Base-by-base conservation (phyloP, 257 asterid species). In the Ilex aquifolium region DNA sequence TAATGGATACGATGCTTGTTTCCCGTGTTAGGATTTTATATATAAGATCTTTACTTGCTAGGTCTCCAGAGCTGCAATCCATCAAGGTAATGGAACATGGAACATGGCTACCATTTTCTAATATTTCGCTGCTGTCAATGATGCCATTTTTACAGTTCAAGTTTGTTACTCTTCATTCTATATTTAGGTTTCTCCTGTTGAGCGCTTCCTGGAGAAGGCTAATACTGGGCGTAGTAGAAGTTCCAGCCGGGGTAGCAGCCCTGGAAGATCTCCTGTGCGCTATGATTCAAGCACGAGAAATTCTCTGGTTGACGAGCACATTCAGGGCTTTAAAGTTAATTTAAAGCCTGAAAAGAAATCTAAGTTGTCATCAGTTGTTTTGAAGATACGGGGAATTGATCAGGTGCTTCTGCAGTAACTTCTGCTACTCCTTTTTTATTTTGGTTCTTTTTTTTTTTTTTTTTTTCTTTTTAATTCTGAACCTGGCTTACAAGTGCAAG, bases 1-100 rank as follows among this genome's bases (percentile, higher is more conserved):
- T 93, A 72, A 90, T 93, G 99, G 99, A 93, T 67, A 93, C 97
- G 70, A 93, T 93, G 97, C 95, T 93, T 68, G 91, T 93, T 77
- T 93, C 99, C 63, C 96, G 99, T 74, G 99, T 93, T 76, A 76
- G 99, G 86, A 93, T 93, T 77, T 88, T 93, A 69, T 93, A 93
- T 66, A 93, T 93, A 69, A 87, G 97, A 57, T 93, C 99, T 66
- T 76, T 90, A 77, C 99, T 93, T 76, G 91, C 96, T 62, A 90
- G 99, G 75, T 90, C 99, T 36, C 96, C 99, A 13, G 99, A 93
- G 83, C 79, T 93, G 75, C 99, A 93, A 77, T 93, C 99, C 31
- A 90, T 93, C 65, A 90, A 90, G 99, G 99, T 93, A 75, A 66
- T 64, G 55, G 67, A 68, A 59, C 29, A 66, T 64, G 55, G 67